Evolutionary conservation across 176 grass and related monocot species (phyloP).

Genomic region (Aegilops longissima): DNA sequence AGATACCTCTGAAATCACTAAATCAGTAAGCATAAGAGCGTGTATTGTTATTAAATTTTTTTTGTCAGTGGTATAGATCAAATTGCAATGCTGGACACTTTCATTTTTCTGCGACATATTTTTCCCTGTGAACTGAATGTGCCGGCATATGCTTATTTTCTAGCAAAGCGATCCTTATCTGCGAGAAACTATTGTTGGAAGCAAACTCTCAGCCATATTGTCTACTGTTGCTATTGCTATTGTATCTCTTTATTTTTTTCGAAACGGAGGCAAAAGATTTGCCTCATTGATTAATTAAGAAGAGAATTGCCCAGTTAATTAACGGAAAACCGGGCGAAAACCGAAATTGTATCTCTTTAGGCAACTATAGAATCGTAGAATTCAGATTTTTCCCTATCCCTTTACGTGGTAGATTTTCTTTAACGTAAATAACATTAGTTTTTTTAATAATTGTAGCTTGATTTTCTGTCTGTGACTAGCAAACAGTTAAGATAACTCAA

Average conservation of each 20-base stretch:
- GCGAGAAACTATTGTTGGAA: background rate
- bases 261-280: too few species aligned
- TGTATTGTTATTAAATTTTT: background rate
- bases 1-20: slow-evolving; percentile 14
- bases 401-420: background rate
- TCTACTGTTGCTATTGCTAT: background rate
- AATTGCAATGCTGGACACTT: background rate
- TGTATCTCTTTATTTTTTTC: background rate
- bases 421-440: background rate
- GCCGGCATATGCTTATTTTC: background rate
- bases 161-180: background rate
- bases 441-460: background rate
- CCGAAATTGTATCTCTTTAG: background rate
- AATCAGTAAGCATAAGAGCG: slow-evolving; percentile 11
- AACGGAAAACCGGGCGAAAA: too few species aligned
- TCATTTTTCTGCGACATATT: background rate
- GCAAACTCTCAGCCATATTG: background rate
- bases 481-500: background rate
- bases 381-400: slow-evolving; percentile 5
- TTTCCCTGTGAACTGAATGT: slow-evolving; percentile 8
- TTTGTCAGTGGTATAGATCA: background rate
- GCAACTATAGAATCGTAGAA: background rate
- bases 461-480: background rate
- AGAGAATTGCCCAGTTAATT: too few species aligned
- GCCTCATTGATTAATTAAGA: too few species aligned